phyloP scores from a whole-genome alignment of 176 grass and related monocot genomes.

The Bothriochloa decipiens region DNA sequence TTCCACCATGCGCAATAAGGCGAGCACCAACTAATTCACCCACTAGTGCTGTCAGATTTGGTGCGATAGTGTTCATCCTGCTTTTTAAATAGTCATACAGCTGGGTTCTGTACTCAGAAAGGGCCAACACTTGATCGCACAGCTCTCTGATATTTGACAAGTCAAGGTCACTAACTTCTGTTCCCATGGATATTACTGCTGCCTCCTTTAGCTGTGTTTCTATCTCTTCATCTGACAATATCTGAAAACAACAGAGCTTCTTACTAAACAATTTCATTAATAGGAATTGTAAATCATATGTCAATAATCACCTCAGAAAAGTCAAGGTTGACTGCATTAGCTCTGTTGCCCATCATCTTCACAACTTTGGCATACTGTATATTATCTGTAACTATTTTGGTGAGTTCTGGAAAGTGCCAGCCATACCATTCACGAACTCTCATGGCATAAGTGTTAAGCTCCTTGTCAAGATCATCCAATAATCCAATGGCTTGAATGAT shows the following conservation, averaged over 20 bases:
- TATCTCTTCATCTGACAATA: slow-evolving; percentile 67
- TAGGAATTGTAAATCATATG: not conserved
- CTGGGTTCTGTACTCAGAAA: slow-evolving; percentile 92
- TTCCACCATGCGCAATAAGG: slow-evolving; percentile 93
- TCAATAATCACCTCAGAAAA: slow-evolving; percentile 74
- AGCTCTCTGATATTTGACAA: slow-evolving; percentile 83
- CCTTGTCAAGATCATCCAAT: slow-evolving; percentile 93
- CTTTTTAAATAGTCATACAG: slow-evolving; percentile 82
- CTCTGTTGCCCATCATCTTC: slow-evolving; percentile 80
- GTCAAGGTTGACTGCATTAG: slow-evolving; percentile 75
- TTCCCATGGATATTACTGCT: slow-evolving; percentile 93
- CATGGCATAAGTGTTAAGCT: slow-evolving; percentile 90
- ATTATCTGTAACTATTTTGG: slow-evolving; percentile 82
- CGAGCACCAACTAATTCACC: slow-evolving; percentile 94
- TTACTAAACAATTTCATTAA: not conserved
- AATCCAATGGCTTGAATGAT: slow-evolving; percentile 76
- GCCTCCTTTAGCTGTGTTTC: slow-evolving; percentile 86
- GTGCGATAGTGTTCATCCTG: slow-evolving; percentile 97
- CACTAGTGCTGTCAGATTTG: slow-evolving; percentile 93
- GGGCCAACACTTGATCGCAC: slow-evolving; percentile 89
- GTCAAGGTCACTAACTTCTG: slow-evolving; percentile 90
- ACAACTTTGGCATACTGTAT: slow-evolving; percentile 62
- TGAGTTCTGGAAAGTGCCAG: slow-evolving; percentile 90
- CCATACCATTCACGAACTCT: slow-evolving; percentile 94
- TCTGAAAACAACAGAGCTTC: slow-evolving; percentile 56